A percentile compares a stretch with the other conserved stretches of the same genome.
phyloP scores from a whole-genome alignment of 2,329 filamentous ascomycete species.

The Hansfordia pulvinata region DNA sequence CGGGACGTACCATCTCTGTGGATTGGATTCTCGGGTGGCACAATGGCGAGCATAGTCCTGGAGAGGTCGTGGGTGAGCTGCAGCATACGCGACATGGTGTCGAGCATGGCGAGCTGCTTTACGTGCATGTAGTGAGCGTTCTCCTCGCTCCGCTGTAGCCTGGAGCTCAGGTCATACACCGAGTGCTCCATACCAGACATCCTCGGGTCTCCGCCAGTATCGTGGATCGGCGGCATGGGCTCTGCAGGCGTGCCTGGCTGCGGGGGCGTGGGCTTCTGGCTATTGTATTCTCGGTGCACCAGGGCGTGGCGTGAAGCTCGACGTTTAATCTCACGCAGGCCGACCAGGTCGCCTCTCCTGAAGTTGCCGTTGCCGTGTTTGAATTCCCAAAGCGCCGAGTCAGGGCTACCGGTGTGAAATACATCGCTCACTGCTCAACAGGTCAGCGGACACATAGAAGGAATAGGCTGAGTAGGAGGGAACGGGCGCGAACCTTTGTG shows the following conservation, averaged over 20 bases:
- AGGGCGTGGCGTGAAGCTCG: constrained; percentile 85
- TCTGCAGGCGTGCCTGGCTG: constrained; percentile 80
- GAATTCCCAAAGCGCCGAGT: constrained; percentile 95
- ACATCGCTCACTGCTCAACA: constrained; percentile 88
- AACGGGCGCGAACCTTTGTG: constrained; percentile 63
- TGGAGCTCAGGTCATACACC: constrained; percentile 64
- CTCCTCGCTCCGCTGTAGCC: constrained; percentile 75
- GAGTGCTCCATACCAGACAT: constrained; percentile 66
- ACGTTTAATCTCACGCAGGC: constrained; percentile 88
- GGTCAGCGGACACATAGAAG: too few species aligned
- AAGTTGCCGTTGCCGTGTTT: constrained; percentile 97
- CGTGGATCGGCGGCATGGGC: constrained; percentile 55
- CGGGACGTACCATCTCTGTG: constrained; percentile 67
- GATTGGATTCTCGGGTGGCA: constrained; percentile 62
- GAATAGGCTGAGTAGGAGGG: too few species aligned
- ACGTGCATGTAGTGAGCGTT: constrained; percentile 64
- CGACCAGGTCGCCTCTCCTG: constrained; percentile 84
- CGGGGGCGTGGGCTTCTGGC: constrained; percentile 59
- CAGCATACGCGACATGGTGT: constrained; percentile 56
- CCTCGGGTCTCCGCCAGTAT: constrained; percentile 65
- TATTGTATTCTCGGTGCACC: constrained; percentile 82
- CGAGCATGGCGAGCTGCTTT: constrained; percentile 70
- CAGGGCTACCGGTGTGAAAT: constrained; percentile 87
- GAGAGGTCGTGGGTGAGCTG: constrained; percentile 80
- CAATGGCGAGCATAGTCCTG: constrained; percentile 56